Base-by-base conservation (phyloP, 2,329 filamentous ascomycete genomes). In the Teratosphaeria viscida region DNA sequence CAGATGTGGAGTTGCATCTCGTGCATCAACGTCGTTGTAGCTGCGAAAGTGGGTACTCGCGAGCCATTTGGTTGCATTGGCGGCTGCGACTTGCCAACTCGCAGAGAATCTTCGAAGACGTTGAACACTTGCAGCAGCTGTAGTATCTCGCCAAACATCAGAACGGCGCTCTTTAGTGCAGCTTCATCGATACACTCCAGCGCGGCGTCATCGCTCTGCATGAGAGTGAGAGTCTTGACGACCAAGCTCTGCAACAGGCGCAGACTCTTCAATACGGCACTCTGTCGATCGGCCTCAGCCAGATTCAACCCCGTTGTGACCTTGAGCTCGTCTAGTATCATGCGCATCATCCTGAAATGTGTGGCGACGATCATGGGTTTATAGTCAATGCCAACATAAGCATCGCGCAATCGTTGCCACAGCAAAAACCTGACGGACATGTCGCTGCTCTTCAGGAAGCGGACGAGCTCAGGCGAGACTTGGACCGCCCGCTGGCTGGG, bases 361-460 rank as follows among this genome's bases (percentile, higher is more conserved):
- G 92, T 97, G 0, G 89, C 95, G 34, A 96, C 85, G 14, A 94
- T 86, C 72, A 96, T 96, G 0, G 92, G 91, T 0, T 84, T 78
- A 67, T 96, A 96, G 7, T 88, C 83, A 62, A 99, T 95, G 7
- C 82, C 83, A 57, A 85, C 82, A 68, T 99, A 99, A 0, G 94
- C 92, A 64, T 94, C 88, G 43, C 90, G 86, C n/a, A 99, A 81
- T 56, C 90, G 85, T 62, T 88, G 87, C 94, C 94, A 99, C 1
- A 99, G 79, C 64, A 94, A 91, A 1, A 97, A 77, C 39, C 90
- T 85, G 56, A 97, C 77, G 57, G 92, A 90, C 1, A 91, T 88
- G 68, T 87, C 90, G 52, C 90, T 92, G 55, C 83, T 85, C 57
- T 88, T 82, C 3, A 99, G 78, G 64, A 97, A 97, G 59, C 89